Conservation (phyloP, 2,329 filamentous ascomycete species). For the Davidsoniella virescens region DNA sequence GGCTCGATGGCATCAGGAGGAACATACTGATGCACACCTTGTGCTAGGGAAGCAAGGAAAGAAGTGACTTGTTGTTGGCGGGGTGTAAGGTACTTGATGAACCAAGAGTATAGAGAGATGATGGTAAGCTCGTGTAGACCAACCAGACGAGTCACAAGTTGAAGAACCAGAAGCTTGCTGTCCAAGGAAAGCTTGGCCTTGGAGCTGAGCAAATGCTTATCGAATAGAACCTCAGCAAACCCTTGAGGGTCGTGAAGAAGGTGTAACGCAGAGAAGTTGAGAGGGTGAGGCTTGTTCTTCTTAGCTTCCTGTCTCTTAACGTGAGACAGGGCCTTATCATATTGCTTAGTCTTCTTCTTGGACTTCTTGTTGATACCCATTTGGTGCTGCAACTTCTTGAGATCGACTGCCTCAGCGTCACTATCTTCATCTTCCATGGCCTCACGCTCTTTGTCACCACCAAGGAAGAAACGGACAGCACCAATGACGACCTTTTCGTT, state of each 20-base stretch:
- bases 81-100: constrained; percentile 80
- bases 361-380: constrained; percentile 91
- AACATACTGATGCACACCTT: constrained; percentile 79
- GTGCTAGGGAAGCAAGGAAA: constrained; percentile 80
- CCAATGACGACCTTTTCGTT: constrained; percentile 86
- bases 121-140: constrained; percentile 86
- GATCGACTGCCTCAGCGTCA: constrained; percentile 62
- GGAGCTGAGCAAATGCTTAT: constrained; percentile 75
- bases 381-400: constrained; percentile 70
- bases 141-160: constrained; percentile 78
- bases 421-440: constrained; percentile 81
- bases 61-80: constrained; percentile 81
- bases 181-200: constrained; percentile 77
- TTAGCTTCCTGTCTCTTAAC: constrained; percentile 73
- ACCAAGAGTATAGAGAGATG: constrained; percentile 87
- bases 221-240: constrained; percentile 79
- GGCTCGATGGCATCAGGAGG: constrained; percentile 87
- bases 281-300: constrained; percentile 69
- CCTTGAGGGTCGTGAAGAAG: constrained; percentile 87
- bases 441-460: constrained; percentile 89
- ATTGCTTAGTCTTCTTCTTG: constrained; percentile 65
- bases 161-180: constrained; percentile 75
- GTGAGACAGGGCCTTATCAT: constrained; percentile 67
- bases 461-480: constrained; percentile 85
- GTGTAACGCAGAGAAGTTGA: constrained; percentile 94